phyloP scores from a whole-genome alignment of 1,284 basidiomycete species.

The Ustilago vetiveriae region DNA sequence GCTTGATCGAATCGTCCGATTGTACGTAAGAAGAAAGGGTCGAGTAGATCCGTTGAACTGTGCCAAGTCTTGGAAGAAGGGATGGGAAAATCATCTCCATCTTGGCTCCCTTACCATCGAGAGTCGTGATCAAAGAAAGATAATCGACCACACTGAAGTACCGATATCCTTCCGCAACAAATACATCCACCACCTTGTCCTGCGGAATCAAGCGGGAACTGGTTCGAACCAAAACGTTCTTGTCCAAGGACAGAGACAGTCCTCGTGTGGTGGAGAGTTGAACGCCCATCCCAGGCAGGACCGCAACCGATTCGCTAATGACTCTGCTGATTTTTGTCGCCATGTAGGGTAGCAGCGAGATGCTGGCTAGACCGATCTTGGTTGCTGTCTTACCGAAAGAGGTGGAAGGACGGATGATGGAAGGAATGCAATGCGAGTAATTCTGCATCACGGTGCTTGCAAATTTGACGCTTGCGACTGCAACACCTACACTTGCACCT shows the following conservation, averaged over 20 bases:
- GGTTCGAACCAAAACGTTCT: not conserved
- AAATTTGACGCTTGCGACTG: constrained; percentile 3
- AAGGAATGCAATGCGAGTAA: constrained; percentile 21
- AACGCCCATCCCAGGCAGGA: constrained; percentile 51
- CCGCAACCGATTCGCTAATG: constrained; percentile 29
- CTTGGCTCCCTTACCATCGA: not conserved
- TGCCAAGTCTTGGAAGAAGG: constrained; percentile 38
- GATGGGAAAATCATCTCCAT: constrained; percentile 22
- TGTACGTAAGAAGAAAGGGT: constrained; percentile 25
- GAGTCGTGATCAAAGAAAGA: constrained; percentile 32
- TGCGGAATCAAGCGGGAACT: constrained; percentile 37
- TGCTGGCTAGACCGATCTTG: constrained; percentile 1
- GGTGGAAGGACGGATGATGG: constrained; percentile 4
- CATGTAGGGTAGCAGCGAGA: constrained; percentile 18
- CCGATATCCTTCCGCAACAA: constrained; percentile 51
- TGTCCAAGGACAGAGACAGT: constrained; percentile 2
- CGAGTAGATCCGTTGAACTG: constrained; percentile 37
- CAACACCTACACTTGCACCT: constrained; percentile 3
- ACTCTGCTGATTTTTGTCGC: constrained; percentile 21
- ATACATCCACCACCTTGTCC: constrained; percentile 56
- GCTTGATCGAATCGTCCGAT: not conserved
- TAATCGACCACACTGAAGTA: constrained; percentile 55
- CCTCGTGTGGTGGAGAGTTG: constrained; percentile 52
- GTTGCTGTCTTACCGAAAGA: not conserved
- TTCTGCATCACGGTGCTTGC: constrained; percentile 8